phyloP scores from a whole-genome alignment of 257 asterid species.

The Lycium barbarum region DNA sequence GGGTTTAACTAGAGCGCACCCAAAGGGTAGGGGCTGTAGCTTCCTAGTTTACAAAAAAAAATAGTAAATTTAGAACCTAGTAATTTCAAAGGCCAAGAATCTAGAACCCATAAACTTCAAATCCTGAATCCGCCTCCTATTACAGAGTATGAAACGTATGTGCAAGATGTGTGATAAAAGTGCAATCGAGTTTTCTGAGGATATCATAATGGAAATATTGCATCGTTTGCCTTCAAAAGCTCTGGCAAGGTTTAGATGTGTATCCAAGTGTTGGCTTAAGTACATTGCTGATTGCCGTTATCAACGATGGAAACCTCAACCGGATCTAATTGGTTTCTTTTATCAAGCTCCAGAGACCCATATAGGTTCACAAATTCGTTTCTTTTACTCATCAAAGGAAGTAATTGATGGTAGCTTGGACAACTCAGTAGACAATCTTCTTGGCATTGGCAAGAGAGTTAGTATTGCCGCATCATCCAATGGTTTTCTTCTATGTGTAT shows the following conservation, averaged over 20 bases:
- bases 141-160: background rate
- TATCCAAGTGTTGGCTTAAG: background rate
- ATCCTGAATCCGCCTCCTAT: too few species aligned
- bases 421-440: background rate
- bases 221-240: background rate
- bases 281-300: background rate
- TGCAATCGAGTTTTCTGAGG: background rate
- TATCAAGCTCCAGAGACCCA: background rate
- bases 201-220: background rate
- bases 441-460: background rate
- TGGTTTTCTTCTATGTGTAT: background rate
- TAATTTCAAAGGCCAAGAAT: too few species aligned
- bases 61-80: too few species aligned
- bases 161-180: background rate
- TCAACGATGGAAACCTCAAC: background rate
- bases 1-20: too few species aligned
- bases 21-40: too few species aligned
- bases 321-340: background rate
- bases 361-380: too few species aligned
- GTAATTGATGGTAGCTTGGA: background rate
- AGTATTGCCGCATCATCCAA: background rate
- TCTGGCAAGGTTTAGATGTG: background rate
- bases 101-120: too few species aligned
- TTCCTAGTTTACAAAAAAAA: too few species aligned
- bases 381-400: background rate